Conservation (phyloP, 1,284 basidiomycete genomes). For the Rhodotorula sp. region DNA sequence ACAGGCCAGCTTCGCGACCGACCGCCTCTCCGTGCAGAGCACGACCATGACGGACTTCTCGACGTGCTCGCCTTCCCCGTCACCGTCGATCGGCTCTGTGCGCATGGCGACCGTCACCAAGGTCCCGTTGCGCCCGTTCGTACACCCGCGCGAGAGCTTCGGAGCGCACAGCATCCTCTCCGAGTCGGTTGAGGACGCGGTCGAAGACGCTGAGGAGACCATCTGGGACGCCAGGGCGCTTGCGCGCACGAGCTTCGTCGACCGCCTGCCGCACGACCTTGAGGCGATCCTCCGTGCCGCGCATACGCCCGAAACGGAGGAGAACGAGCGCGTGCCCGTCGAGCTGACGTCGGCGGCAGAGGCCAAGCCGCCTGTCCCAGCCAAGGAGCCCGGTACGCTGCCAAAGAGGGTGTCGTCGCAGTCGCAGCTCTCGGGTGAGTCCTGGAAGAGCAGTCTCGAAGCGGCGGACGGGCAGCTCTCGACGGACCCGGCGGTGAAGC, state of each 20-base stretch:
- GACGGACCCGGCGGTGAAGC: slow-evolving; percentile 13
- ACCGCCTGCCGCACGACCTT: slow-evolving; percentile 17
- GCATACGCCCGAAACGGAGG: neutral
- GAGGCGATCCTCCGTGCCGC: neutral
- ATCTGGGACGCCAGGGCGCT: slow-evolving; percentile 20
- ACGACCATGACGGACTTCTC: slow-evolving; percentile 22
- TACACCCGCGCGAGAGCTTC: slow-evolving; percentile 5
- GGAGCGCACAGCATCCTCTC: slow-evolving; percentile 14
- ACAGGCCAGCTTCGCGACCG: slow-evolving; percentile 11
- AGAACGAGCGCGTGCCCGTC: neutral
- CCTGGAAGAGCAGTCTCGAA: slow-evolving; percentile 23
- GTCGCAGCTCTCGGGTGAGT: slow-evolving; percentile 24
- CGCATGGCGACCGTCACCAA: slow-evolving; percentile 26
- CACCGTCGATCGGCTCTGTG: slow-evolving; percentile 29
- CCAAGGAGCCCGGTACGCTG: neutral
- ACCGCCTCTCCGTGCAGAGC: slow-evolving; percentile 17
- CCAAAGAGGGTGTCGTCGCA: slow-evolving; percentile 17
- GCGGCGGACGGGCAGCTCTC: slow-evolving; percentile 12
- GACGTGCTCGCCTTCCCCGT: slow-evolving; percentile 30
- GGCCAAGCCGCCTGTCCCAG: neutral
- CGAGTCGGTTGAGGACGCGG: slow-evolving; percentile 18
- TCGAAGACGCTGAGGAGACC: slow-evolving; percentile 4
- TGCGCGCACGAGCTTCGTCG: slow-evolving; percentile 11
- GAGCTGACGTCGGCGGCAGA: too few species aligned
- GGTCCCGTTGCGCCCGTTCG: slow-evolving; percentile 12